Base-by-base conservation (phyloP, 164 flowering plant genomes). In the Piper betle region DNA sequence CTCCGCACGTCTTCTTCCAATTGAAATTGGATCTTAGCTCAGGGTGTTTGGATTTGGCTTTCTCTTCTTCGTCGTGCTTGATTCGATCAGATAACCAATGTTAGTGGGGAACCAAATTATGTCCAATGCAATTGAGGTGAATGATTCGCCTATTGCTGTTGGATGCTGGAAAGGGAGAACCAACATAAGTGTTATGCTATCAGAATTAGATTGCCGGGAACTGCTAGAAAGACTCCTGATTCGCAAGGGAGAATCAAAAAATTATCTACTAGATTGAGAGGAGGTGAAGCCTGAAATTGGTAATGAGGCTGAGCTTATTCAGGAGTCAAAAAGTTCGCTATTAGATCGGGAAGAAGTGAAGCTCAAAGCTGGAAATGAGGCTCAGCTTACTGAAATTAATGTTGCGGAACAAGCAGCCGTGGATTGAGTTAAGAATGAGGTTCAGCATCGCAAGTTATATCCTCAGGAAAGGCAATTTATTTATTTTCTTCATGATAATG, bases 111-210 rank as follows among this genome's bases (percentile, higher is more conserved):
- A 43, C 10, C 5, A 43, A 43, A 43, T 43, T 8, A 43, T 52
- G 10, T 39, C 78, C 7, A 77, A 75, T 63, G 65, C 68, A 15
- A 52, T 74, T 42, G 55, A 63, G 59, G 79, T 71, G n/a, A 81
- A 80, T 68, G 66, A 74, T 17, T 80, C 87, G 16, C 80, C 92
- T 17, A 76, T 90, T 63, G 96, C 97, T 57, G 86, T 94, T 65
- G 93, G 96, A 17, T 86, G 99, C 78, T 94, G 99, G 99, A 94
- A 71, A 64, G 99, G 99, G 12, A 81, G 76, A 72, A 77, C 75
- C 37, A 88, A 78, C 66, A 46, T 94, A 58, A 69, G 75, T 12
- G 87, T 88, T 11, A 90, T 94, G 99, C 89, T 91, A 40, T 79
- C 93, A 12, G 80, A 77, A 41, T 58, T 78, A 19, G 99, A 94